Conservation (phyloP, 73 alveolate genomes). For the Uronychia setigera region DNA sequence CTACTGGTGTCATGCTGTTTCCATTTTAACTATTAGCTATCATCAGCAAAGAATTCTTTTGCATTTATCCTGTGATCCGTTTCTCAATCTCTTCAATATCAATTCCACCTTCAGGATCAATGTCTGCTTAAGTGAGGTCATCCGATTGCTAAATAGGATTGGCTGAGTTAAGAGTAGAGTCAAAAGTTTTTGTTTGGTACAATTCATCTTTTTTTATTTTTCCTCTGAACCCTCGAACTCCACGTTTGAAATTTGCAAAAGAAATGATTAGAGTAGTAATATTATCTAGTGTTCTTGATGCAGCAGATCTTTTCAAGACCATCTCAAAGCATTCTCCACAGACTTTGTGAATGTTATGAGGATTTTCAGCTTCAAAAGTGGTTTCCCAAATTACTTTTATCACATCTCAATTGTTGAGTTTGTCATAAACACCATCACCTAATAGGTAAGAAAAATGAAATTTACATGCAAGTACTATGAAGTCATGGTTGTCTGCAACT, state of each 20-base stretch:
- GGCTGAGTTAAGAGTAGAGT: neutral
- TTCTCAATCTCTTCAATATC: neutral
- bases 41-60: neutral
- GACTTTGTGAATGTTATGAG: slow-evolving; percentile 52
- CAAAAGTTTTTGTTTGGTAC: neutral
- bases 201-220: neutral
- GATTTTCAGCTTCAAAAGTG: neutral
- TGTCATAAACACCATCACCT: slow-evolving; percentile 95
- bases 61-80: neutral
- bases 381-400: slow-evolving; percentile 65
- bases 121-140: neutral
- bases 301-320: slow-evolving; percentile 78
- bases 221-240: neutral
- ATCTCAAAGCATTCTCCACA: slow-evolving; percentile 86
- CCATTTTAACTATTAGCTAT: neutral
- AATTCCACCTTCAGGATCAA: neutral
- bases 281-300: slow-evolving; percentile 83
- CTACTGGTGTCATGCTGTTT: neutral
- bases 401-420: slow-evolving; percentile 72
- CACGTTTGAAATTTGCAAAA: slow-evolving; percentile 52
- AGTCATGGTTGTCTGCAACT: slow-evolving; percentile 81
- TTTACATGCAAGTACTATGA: slow-evolving; percentile 74
- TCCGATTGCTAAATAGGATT: neutral
- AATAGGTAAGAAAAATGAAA: slow-evolving; percentile 37
- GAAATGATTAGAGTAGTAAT: slow-evolving; percentile 80